Evolutionary conservation across 192 early-diverging fungal species (phyloP).

Genomic region (Obelidium mucronatum): DNA sequence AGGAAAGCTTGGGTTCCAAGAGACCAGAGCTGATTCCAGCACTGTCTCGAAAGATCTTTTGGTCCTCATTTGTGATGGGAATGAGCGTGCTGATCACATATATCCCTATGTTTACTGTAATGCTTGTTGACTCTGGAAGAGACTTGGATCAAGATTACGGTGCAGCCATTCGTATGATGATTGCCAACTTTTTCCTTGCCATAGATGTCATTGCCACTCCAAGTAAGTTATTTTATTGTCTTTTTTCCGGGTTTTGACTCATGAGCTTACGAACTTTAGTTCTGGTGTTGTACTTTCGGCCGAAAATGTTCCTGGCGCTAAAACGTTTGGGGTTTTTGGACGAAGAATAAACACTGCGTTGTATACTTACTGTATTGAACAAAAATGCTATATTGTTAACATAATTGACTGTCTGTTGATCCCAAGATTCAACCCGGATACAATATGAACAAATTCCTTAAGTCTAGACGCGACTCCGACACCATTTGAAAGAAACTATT

Average conservation of each 20-base stretch:
- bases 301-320: neutral
- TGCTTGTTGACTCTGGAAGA: neutral
- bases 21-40: neutral
- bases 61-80: conserved; percentile 5
- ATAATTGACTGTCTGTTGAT: too few relatives aligned
- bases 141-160: neutral
- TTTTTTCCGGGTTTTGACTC: too few relatives aligned
- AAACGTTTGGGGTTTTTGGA: neutral
- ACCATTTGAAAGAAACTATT: too few relatives aligned
- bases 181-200: conserved; percentile 1
- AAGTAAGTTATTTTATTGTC: neutral
- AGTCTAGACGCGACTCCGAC: too few relatives aligned
- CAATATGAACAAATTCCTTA: too few relatives aligned
- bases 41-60: neutral
- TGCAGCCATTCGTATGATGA: neutral
- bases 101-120: neutral
- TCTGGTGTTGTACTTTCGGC: conserved; percentile 11
- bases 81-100: neutral
- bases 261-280: neutral
- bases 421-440: too few relatives aligned
- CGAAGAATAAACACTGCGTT: too few relatives aligned
- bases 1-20: neutral
- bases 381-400: too few relatives aligned
- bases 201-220: neutral
- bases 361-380: too few relatives aligned